A percentile compares a stretch with the other conserved stretches of the same genome.
Conservation (phyloP, 1,139 yeast genomes). For the Kodamaea sp. region DNA sequence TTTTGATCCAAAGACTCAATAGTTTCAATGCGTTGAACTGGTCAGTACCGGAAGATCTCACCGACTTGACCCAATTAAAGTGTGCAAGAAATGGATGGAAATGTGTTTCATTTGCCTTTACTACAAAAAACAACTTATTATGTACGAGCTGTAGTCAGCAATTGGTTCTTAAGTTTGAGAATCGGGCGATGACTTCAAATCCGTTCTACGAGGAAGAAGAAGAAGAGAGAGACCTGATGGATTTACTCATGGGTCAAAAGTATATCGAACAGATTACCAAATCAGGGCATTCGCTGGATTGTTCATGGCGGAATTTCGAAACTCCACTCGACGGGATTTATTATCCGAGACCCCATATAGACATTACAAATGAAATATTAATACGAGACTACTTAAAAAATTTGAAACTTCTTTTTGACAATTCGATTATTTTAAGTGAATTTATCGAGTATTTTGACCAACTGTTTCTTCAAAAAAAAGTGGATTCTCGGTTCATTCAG, state of each 20-base stretch:
- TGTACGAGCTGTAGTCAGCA: constrained; percentile 35
- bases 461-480: constrained; percentile 7
- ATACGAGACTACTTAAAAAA: constrained; percentile 27
- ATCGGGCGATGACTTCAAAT: too few relatives aligned
- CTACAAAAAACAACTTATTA: constrained; percentile 29
- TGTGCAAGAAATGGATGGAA: constrained; percentile 46
- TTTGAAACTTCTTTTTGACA: constrained; percentile 29
- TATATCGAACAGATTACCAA: constrained; percentile 24
- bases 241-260: constrained; percentile 15
- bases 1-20: constrained; percentile 26
- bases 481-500: constrained; percentile 15
- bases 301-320: constrained; percentile 39
- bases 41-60: constrained; percentile 23
- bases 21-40: constrained; percentile 37
- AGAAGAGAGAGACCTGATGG: neutral
- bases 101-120: constrained; percentile 28
- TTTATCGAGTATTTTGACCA: constrained; percentile 12
- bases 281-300: constrained; percentile 28
- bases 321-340: constrained; percentile 35
- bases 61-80: constrained; percentile 28
- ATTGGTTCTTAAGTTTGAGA: constrained; percentile 20
- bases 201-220: constrained; percentile 1
- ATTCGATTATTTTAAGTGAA: constrained; percentile 19
- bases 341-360: constrained; percentile 34
- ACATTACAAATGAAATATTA: constrained; percentile 28